Evolutionary conservation across 2,329 filamentous ascomycete species (phyloP).

Genomic region (Aspergillus texensis): DNA sequence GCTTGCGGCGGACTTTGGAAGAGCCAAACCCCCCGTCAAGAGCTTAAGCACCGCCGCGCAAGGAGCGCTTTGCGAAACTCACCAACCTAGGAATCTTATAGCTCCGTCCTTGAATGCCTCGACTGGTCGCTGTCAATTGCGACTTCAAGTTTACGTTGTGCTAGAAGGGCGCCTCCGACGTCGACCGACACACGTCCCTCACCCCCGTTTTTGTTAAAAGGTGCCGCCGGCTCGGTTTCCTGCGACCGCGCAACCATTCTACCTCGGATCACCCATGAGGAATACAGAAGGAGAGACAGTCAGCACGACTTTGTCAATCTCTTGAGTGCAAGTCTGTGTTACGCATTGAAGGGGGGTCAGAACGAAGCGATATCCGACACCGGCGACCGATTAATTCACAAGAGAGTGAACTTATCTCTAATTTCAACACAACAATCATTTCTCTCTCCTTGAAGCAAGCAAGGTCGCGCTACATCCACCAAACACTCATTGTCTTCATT

Average conservation of each 20-base stretch:
- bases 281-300: neutral
- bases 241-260: conserved; percentile 11
- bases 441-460: neutral
- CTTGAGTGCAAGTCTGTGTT: neutral
- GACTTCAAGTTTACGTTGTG: conserved; percentile 2
- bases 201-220: conserved; percentile 5
- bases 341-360: neutral
- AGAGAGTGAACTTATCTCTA: neutral
- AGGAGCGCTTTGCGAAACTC: conserved; percentile 16
- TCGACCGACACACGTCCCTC: conserved; percentile 11
- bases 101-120: neutral
- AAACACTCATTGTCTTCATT: neutral
- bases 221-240: conserved; percentile 4
- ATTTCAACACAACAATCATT: neutral
- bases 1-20: conserved; percentile 25
- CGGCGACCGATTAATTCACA: neutral
- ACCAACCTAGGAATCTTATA: neutral
- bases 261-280: neutral
- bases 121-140: conserved; percentile 16
- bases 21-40: conserved; percentile 23
- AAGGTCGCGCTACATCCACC: neutral
- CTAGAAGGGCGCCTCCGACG: conserved; percentile 17
- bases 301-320: neutral
- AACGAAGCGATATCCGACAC: neutral
- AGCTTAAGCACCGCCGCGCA: conserved; percentile 21